Evolutionary conservation across 495 filamentous ascomycete genomes (phyloP).

Genomic region (Pseudomonodictys pantanalensis): DNA sequence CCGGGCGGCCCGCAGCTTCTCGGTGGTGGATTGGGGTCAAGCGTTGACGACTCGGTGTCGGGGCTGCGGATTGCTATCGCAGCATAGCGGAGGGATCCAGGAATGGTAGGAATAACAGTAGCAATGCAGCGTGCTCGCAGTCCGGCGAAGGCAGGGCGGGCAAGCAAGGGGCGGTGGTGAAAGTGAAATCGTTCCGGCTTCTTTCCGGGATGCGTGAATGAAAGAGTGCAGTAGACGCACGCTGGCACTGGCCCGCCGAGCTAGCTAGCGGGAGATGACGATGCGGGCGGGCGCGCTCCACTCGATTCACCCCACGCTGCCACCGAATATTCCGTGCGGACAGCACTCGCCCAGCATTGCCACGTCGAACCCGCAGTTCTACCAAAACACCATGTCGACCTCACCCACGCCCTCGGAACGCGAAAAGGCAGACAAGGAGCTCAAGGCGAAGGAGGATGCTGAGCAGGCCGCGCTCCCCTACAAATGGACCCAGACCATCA

Average conservation of each 20-base stretch:
- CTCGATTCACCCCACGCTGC: no score
- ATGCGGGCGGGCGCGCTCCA: background rate
- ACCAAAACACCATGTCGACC: constrained; percentile 25
- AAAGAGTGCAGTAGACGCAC: no score
- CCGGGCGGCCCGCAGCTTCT: constrained; percentile 5
- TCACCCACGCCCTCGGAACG: constrained; percentile 52
- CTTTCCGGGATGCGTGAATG: no score
- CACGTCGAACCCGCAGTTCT: background rate
- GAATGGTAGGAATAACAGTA: constrained; percentile 17
- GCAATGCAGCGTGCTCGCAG: constrained; percentile 1
- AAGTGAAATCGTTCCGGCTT: background rate
- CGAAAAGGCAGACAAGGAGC: constrained; percentile 58
- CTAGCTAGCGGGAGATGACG: no score
- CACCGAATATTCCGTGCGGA: background rate
- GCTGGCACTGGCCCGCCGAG: no score
- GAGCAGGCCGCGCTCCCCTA: constrained; percentile 93
- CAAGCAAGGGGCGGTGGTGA: background rate
- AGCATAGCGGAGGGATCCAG: constrained; percentile 8
- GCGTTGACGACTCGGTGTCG: background rate
- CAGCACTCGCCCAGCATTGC: background rate
- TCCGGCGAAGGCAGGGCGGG: background rate
- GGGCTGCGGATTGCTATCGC: constrained; percentile 6
- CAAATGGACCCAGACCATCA: constrained; percentile 96
- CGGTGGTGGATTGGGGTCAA: background rate
- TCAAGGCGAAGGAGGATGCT: constrained; percentile 66